Percentiles rank a stretch among this genome's conserved stretches.
These are phyloP conservation scores for Pseudogymnoascus sp. DNA, from an alignment of 2,329 filamentous ascomycete genomes.

Conservation along the genomic window DNA sequence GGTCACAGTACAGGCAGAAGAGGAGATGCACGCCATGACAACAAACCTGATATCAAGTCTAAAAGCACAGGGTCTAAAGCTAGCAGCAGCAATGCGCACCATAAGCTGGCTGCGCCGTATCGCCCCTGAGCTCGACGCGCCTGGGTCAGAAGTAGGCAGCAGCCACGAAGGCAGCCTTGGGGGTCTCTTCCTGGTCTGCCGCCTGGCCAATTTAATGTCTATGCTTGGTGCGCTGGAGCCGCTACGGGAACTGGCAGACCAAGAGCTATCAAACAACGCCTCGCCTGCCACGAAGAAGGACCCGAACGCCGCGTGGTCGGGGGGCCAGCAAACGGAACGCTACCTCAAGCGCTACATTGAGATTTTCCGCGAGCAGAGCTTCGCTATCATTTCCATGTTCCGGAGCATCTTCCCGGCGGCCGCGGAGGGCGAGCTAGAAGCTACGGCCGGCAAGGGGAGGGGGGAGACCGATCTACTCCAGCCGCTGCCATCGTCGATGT, in stretches of 20 bases:
- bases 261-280: constrained; percentile 53
- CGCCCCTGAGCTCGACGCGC: constrained; percentile 64
- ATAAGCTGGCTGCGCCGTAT: constrained; percentile 86
- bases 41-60: constrained; percentile 74
- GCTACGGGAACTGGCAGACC: constrained; percentile 79
- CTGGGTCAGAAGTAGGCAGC: constrained; percentile 25
- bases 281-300: constrained; percentile 37
- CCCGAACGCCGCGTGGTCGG: constrained; percentile 45
- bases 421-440: constrained; percentile 13
- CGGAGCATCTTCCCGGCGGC: constrained; percentile 74
- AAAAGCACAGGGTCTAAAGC: constrained; percentile 70
- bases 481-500: constrained; percentile 66
- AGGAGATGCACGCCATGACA: constrained; percentile 82
- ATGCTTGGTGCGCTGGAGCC: constrained; percentile 81
- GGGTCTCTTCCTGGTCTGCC: constrained; percentile 79
- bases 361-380: constrained; percentile 95
- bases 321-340: constrained; percentile 86
- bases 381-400: constrained; percentile 91
- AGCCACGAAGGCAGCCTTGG: constrained; percentile 63
- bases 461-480: constrained; percentile 38
- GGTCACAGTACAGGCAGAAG: constrained; percentile 70
- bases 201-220: constrained; percentile 68
- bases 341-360: constrained; percentile 95
- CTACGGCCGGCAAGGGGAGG: constrained; percentile 16
- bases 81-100: constrained; percentile 83